Percentiles rank a stretch among this genome's conserved stretches.
phyloP scores from a whole-genome alignment of 2,329 filamentous ascomycete species.

The Chaetomium sp. region DNA sequence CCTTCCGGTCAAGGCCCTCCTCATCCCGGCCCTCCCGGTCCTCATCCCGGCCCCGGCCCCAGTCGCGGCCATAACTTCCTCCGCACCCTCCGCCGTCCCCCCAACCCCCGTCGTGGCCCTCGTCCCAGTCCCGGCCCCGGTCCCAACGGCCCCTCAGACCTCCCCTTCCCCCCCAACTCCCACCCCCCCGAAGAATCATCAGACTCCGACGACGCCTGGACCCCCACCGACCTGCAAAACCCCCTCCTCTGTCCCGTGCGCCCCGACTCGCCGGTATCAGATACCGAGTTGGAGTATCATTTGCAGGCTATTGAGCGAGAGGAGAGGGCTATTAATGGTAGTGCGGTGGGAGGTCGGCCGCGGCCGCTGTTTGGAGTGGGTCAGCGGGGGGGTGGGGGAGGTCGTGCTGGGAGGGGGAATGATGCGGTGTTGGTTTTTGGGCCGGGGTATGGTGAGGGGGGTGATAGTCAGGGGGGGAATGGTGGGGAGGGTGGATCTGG shows the following conservation, averaged over 20 bases:
- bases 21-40: too few species aligned
- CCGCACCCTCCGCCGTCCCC: not conserved
- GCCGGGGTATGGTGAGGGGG: not conserved
- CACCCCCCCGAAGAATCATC: not conserved
- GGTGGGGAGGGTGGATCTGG: not conserved
- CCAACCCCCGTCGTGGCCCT: too few species aligned
- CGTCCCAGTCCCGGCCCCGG: too few species aligned
- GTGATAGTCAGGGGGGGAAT: not conserved
- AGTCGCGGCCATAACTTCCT: not conserved
- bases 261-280: slow-evolving; percentile 26
- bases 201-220: not conserved
- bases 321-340: not conserved
- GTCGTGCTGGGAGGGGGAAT: not conserved
- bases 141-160: too few species aligned
- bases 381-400: not conserved
- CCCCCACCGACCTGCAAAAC: too few species aligned
- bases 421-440: not conserved
- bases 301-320: slow-evolving; percentile 12
- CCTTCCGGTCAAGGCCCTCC: too few species aligned
- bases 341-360: not conserved
- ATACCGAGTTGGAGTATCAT: slow-evolving; percentile 25
- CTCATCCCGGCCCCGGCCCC: not conserved
- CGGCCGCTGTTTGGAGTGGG: not conserved
- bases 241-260: slow-evolving; percentile 18
- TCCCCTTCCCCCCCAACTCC: not conserved